Evolutionary conservation across 2,329 filamentous ascomycete genomes (phyloP), one percentile per base, ranked within the genome.

Genomic region (Scolecobasidium constrictum): DNA sequence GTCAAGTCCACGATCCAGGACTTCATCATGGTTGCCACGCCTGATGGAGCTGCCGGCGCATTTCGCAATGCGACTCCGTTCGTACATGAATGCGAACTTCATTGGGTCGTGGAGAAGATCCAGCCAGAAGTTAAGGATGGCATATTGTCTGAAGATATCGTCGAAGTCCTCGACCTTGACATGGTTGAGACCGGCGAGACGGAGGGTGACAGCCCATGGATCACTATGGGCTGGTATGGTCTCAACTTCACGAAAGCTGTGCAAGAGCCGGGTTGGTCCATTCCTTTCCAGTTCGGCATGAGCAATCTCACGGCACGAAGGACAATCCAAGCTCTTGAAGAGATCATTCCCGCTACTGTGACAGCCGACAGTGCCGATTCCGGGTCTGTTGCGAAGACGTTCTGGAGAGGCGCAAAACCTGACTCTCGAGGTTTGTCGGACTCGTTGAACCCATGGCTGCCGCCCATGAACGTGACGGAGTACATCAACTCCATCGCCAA

Each of bases 401-500:
- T 7, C 9, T 36, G 9, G 9, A 36, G 16, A 9, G 11, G 11
- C 11, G 9, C 9, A 7, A 39, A 12, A 6, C 12, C 19, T 9
- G 16, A 23, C 16, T 9, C 18, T 6, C 15, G 20, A 39, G 11
- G 11, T 9, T 6, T 39, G 26, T 15, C 34, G 11, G 11, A 7
- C 7, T 9, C 11, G 7, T 9, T 23, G 7, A 39, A 23, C 21
- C 37, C 37, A 43, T 37, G 40, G 38, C 11, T 42, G 5, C 20
- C 21, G 11, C 11, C 40, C 5, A n/a, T 53, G 33, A 53, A 55
- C 21, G 18, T 57, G 5, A 48, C 53, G 2, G 6, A 22, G 0
- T 48, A 55, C 19, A 19, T 56, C 33, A 48, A 54, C 13, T 38
- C 43, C 1, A 3, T 56, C 0, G 51, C 53, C 0, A 49, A 26